phyloP scores from a whole-genome alignment of 352 stramenopile species.

The Lagenidium sp. region DNA sequence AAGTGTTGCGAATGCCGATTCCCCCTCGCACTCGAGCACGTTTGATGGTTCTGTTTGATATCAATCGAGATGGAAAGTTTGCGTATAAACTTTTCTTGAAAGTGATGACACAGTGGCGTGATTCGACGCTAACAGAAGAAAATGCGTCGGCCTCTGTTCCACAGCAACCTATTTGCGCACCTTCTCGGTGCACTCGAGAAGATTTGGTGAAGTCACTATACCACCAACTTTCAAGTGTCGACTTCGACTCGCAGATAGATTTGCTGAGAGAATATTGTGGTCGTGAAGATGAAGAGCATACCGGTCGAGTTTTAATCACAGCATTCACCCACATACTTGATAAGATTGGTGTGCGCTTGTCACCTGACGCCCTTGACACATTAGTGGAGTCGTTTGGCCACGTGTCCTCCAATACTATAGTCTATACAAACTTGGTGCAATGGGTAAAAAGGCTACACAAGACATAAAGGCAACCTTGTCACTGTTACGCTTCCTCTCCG shows the following conservation, averaged over 20 bases:
- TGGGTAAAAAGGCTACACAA: no score
- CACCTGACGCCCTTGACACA: no score
- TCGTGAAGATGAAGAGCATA: constrained; percentile 21
- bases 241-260: constrained; percentile 55
- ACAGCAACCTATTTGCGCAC: neutral
- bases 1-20: constrained; percentile 19
- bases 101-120: constrained; percentile 52
- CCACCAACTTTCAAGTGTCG: constrained; percentile 55
- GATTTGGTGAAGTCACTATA: constrained; percentile 41
- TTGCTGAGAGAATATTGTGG: constrained; percentile 55
- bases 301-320: no score
- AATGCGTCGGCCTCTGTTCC: neutral
- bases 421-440: no score
- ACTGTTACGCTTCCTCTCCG: neutral
- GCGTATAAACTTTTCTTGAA: constrained; percentile 74
- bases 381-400: no score
- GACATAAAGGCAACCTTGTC: no score
- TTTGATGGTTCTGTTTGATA: constrained; percentile 63
- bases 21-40: constrained; percentile 19
- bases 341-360: neutral
- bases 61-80: constrained; percentile 40
- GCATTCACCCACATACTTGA: no score
- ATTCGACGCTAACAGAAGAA: neutral
- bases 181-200: constrained; percentile 7
- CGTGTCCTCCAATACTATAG: no score